Base-by-base conservation (phyloP, 2,329 filamentous ascomycete genomes). In the Cadophora sp. region DNA sequence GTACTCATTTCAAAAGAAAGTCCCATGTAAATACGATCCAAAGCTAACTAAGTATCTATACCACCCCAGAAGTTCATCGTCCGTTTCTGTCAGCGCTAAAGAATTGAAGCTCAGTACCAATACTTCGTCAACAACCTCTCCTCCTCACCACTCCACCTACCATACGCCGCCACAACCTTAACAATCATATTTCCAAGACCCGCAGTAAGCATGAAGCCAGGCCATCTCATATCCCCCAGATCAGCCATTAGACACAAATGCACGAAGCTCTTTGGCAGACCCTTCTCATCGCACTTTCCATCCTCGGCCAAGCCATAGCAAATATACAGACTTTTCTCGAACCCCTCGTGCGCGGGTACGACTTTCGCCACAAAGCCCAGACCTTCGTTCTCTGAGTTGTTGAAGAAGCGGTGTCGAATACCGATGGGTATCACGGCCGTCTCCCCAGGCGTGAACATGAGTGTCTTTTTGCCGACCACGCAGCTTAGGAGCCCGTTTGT, bases 101-200 rank as follows among this genome's bases (percentile, higher is more conserved):
- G 1, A 30, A 30, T 30, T 6, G 36, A 39, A 39, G 36, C 47
- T 66, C 58, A 66, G 55, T 62, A 61, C 65, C 65, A 67, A 64
- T 67, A 68, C 30, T 50, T 65, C 48, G 55, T 62, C 43, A 68
- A 59, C 58, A 68, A 33, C 45, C 66, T 68, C 58, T 65, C 58
- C 51, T 65, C 66, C 62, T 68, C 66, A 36, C 66, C 66, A 60
- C 56, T 67, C 62, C 66, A 65, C 43, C 66, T 68, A 36, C 39
- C 66, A 61, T 64, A 65, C 20, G 50, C 56, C 18, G 62, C 62
- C 39, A 65, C 62, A 45, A 45, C 24, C 30, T 51, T 59, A n/a
- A 65, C 50, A 30, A 63, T 20, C 30, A 45, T 22, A 48, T 66
- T 66, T 30, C 43, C 66, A 27, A 62, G 18, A 36, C 43, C 66